These are phyloP conservation scores for Sequoiadendron giganteum DNA, from an alignment of 75 land plant species.

Conservation along the genomic window DNA sequence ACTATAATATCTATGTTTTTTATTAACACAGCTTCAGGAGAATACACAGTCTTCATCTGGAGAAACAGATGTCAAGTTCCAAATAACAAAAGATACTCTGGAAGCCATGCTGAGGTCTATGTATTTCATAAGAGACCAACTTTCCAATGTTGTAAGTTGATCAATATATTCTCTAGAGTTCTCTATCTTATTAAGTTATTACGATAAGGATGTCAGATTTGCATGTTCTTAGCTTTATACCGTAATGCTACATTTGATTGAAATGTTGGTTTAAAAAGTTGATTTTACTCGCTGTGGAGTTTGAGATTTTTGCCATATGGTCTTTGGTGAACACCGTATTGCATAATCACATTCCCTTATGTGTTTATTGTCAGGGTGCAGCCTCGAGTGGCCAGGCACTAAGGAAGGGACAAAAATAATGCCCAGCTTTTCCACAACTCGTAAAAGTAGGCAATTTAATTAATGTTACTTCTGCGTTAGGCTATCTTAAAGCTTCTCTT, in stretches of 20 bases:
- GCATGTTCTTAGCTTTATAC: not conserved
- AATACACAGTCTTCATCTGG: slow-evolving; percentile 24
- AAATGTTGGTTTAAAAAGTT: not conserved
- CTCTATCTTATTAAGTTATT: not conserved
- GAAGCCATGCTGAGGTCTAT: slow-evolving; percentile 54
- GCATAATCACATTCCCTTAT: not conserved
- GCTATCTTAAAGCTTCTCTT: not conserved
- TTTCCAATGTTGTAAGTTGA: slow-evolving; percentile 26
- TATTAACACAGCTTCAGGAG: slow-evolving; percentile 46
- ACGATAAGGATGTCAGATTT: not conserved
- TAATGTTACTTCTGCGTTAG: not conserved
- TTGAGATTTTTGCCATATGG: not conserved
- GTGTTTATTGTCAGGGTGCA: slow-evolving; percentile 10
- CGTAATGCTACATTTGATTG: not conserved
- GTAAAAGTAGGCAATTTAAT: not conserved
- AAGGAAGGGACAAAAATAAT: slow-evolving; percentile 10
- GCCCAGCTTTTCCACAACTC: not conserved
- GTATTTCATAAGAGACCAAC: slow-evolving; percentile 50
- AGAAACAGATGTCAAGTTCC: slow-evolving; percentile 54
- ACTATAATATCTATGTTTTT: not conserved
- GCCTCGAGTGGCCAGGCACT: slow-evolving; percentile 9
- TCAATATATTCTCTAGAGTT: not conserved
- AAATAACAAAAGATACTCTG: slow-evolving; percentile 47
- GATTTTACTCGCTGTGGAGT: too few relatives aligned
- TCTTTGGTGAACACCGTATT: too few relatives aligned